These are phyloP conservation scores for Catharanthus roseus DNA, from an alignment of 257 asterid species.

Conservation along the genomic window DNA sequence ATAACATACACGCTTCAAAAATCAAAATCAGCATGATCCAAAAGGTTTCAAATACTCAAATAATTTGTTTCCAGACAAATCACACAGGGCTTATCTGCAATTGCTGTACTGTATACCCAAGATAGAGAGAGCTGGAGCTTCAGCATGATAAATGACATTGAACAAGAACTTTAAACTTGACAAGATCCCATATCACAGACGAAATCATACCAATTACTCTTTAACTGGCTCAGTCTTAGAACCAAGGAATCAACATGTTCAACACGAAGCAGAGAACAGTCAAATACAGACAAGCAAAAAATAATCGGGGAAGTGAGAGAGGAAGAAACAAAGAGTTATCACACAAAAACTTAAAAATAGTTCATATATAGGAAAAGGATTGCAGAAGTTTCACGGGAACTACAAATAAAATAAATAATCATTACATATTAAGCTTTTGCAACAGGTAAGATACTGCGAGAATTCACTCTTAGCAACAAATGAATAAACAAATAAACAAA, in stretches of 20 bases:
- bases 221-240: not conserved
- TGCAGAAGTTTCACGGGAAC: no score
- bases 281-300: not conserved
- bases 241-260: not conserved
- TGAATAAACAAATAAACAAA: not conserved
- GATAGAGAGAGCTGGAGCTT: not conserved
- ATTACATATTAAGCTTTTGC: not conserved
- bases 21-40: not conserved
- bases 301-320: not conserved
- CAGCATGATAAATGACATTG: not conserved
- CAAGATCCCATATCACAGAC: no score
- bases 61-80: not conserved
- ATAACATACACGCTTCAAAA: not conserved
- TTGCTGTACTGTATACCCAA: no score
- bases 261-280: not conserved
- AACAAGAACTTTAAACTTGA: not conserved
- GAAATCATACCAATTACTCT: not conserved
- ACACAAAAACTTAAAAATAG: no score
- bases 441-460: not conserved
- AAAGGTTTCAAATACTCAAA: not conserved
- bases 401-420: not conserved
- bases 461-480: not conserved
- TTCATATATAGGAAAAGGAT: not conserved
- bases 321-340: not conserved
- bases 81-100: no score